A percentile compares a stretch with the other conserved stretches of the same genome.
phyloP scores from a whole-genome alignment of 169 alveolate species.

The Eimeria brunetti region DNA sequence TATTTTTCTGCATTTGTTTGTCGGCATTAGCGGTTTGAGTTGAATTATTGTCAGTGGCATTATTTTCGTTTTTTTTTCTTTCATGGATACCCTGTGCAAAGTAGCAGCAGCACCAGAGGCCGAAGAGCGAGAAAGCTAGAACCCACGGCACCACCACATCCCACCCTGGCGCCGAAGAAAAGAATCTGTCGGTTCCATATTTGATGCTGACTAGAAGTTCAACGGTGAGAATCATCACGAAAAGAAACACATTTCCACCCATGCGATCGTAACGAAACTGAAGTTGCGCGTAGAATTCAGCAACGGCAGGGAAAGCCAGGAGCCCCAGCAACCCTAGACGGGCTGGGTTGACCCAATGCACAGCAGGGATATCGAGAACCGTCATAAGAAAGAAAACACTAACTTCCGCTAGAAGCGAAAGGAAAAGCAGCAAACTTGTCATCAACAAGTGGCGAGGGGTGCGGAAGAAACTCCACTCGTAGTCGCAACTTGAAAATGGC shows the following conservation, averaged over 20 bases:
- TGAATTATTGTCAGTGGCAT: too few species aligned
- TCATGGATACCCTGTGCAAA: neutral
- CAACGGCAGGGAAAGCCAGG: slow-evolving; percentile 76
- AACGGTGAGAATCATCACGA: slow-evolving; percentile 52
- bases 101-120: slow-evolving; percentile 78
- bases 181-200: slow-evolving; percentile 68
- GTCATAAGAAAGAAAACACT: slow-evolving; percentile 80
- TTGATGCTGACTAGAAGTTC: slow-evolving; percentile 69
- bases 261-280: slow-evolving; percentile 67
- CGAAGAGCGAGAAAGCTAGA: slow-evolving; percentile 28
- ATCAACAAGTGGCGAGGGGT: slow-evolving; percentile 66
- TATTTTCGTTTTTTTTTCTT: neutral
- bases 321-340: slow-evolving; percentile 66
- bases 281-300: slow-evolving; percentile 81
- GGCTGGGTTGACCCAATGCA: slow-evolving; percentile 68
- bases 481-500: slow-evolving; percentile 77
- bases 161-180: neutral
- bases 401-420: slow-evolving; percentile 73
- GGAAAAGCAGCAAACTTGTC: slow-evolving; percentile 44
- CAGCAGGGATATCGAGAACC: slow-evolving; percentile 74
- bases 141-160: slow-evolving; percentile 74
- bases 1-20: neutral
- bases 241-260: slow-evolving; percentile 78
- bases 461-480: slow-evolving; percentile 79
- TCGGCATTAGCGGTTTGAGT: too few species aligned